Evolutionary conservation across 441 rosid species (phyloP), one percentile per base, ranked within the genome.

Genomic region (Eutrema salsugineum): DNA sequence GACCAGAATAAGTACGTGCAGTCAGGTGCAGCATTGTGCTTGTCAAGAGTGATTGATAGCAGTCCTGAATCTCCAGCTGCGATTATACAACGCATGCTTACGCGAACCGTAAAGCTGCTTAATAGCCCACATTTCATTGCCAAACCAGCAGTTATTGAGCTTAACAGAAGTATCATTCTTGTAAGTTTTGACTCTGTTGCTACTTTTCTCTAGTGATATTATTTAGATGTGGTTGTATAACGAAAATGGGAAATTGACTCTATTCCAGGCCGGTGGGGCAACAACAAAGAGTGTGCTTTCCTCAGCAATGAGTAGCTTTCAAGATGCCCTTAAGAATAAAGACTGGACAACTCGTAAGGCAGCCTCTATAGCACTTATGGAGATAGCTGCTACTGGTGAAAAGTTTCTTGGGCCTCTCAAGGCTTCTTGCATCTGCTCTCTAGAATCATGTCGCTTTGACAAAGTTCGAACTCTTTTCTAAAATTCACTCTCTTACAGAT

Each of bases 311-410:
- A 42, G 77, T 70, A 83, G 88, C 80, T 83, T 94, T 36, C 93
- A 87, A 81, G 95, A 87, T 66, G 88, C 93, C 8, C 93, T 94
- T 19, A 87, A 84, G 65, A 85, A 78, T 59, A 82, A 82, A 42
- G 97, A 94, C 66, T 94, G 99, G 99, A 75, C 87, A 33, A 91
- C 97, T 47, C 97, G 99, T 39, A 94, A 90, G 77, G 93, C 99
- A 78, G 96, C 97, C 76, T 86, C 95, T 67, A 68, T 76, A 12
- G 93, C 97, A 63, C 78, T 94, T 54, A 85, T 79, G 63, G 91
- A 90, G 63, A 84, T 94, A 76, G 99, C 97, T 79, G 79, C 90
- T 35, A 68, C 81, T 75, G 88, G 91, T 48, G 89, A 84, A 72
- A 78, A 86, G 63, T 85, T 82, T 82, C 72, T 90, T 81, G 93